A percentile compares a stretch with the other conserved stretches of the same genome.
Conservation (phyloP, 108 stramenopile species). For the Pseudonitzschia pungens region DNA sequence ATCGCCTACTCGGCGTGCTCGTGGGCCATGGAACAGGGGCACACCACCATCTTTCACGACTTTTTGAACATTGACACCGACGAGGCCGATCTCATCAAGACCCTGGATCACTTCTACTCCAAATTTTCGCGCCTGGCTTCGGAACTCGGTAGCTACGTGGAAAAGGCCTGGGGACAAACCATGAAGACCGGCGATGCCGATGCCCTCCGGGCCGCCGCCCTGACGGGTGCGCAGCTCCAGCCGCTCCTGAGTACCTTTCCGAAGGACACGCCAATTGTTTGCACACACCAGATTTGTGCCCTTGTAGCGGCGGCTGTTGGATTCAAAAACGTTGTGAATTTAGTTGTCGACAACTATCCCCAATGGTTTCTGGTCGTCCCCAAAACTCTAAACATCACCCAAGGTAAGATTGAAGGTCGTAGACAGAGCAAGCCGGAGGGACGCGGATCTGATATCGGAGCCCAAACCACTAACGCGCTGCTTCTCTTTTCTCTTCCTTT, state of each 20-base stretch:
- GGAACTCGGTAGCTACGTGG: constrained; percentile 80
- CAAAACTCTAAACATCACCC: constrained; percentile 80
- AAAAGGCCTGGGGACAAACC: constrained; percentile 75
- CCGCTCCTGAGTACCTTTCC: constrained; percentile 75
- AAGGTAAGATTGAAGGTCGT: constrained; percentile 25
- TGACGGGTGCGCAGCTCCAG: constrained; percentile 77
- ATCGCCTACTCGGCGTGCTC: constrained; percentile 86
- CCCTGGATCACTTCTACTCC: constrained; percentile 76
- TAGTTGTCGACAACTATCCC: constrained; percentile 92
- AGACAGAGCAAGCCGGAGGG: too few species aligned
- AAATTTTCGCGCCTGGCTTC: constrained; percentile 78
- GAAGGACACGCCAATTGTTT: constrained; percentile 84
- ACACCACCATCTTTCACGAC: constrained; percentile 83
- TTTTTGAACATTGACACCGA: constrained; percentile 86
- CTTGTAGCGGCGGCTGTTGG: constrained; percentile 83
- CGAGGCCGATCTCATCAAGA: constrained; percentile 82
- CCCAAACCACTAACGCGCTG: neutral
- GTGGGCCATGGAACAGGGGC: constrained; percentile 67
- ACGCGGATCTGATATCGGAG: too few species aligned
- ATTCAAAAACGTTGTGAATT: constrained; percentile 87
- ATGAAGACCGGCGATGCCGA: constrained; percentile 86
- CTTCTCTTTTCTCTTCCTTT: neutral
- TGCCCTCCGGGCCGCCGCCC: constrained; percentile 78
- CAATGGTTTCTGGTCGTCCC: constrained; percentile 89
- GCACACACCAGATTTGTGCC: constrained; percentile 85